phyloP scores from a whole-genome alignment of 2,329 filamentous ascomycete genomes.

The Microcyclosporella mali region DNA sequence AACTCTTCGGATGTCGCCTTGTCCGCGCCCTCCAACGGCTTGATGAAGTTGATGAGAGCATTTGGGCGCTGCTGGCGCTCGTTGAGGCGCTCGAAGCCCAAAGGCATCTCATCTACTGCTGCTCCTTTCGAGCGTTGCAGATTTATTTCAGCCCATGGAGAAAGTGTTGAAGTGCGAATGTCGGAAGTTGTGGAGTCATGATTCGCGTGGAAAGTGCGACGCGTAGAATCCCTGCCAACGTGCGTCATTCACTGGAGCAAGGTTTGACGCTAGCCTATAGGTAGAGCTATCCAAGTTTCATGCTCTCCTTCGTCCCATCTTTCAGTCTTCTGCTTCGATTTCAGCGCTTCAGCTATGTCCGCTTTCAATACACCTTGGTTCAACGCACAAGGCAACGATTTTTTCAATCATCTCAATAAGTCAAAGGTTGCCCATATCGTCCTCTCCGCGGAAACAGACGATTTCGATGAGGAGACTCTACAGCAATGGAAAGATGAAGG shows the following conservation, averaged over 20 bases:
- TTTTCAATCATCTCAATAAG: constrained; percentile 34
- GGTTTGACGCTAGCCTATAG: not conserved
- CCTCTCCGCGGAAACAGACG: constrained; percentile 47
- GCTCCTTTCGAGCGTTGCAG: not conserved
- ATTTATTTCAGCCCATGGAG: not conserved
- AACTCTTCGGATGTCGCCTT: constrained; percentile 60
- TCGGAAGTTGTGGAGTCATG: not conserved
- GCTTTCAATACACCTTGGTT: constrained; percentile 32
- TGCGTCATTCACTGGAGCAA: not conserved
- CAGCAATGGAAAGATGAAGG: constrained; percentile 55
- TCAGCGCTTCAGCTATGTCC: constrained; percentile 11
- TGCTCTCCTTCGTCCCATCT: not conserved
- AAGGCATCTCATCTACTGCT: constrained; percentile 53
- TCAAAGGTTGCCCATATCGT: constrained; percentile 42
- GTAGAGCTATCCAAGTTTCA: not conserved
- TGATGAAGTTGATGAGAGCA: constrained; percentile 75
- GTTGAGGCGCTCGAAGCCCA: constrained; percentile 74
- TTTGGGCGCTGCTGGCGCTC: constrained; percentile 69
- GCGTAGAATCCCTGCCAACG: not conserved
- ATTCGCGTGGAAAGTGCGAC: not conserved
- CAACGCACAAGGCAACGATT: constrained; percentile 26
- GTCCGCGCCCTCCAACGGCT: constrained; percentile 53
- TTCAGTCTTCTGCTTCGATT: not conserved
- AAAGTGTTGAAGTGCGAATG: not conserved
- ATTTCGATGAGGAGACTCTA: constrained; percentile 51